Evolutionary conservation across 2,329 filamentous ascomycete genomes (phyloP).

Genomic region (Fusarium floridanum): DNA sequence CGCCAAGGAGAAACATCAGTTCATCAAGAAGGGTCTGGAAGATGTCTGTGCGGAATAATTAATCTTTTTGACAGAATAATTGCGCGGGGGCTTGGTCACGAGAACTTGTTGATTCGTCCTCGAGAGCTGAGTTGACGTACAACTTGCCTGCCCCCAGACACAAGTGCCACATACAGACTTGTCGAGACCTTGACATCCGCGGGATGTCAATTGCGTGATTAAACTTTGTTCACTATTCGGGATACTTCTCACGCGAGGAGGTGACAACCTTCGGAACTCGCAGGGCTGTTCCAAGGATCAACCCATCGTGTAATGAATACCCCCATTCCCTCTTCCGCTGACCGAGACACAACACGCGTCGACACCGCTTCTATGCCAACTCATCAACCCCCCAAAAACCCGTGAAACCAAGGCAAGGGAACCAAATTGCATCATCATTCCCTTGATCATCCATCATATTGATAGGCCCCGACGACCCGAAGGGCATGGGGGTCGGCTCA

Average conservation of each 20-base stretch:
- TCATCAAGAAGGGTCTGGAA: background rate
- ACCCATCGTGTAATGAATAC: background rate
- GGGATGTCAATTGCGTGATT: slow-evolving; percentile 41
- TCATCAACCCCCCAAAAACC: slow-evolving; percentile 9
- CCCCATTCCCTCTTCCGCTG: background rate
- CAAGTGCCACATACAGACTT: background rate
- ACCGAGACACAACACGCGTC: background rate
- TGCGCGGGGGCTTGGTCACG: background rate
- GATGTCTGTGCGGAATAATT: background rate
- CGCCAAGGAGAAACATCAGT: background rate
- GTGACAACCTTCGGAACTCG: slow-evolving; percentile 37
- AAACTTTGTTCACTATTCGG: slow-evolving; percentile 18
- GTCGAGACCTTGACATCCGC: slow-evolving; percentile 3
- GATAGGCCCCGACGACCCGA: slow-evolving; percentile 43
- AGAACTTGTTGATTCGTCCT: background rate
- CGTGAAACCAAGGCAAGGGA: background rate
- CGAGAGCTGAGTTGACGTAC: slow-evolving; percentile 2
- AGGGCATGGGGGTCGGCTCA: slow-evolving; percentile 33
- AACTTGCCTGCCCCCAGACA: slow-evolving; percentile 16
- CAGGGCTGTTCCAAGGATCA: slow-evolving; percentile 1
- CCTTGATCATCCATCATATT: slow-evolving; percentile 7
- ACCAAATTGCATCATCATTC: slow-evolving; percentile 32
- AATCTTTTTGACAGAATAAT: background rate
- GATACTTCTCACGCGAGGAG: slow-evolving; percentile 20
- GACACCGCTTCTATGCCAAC: slow-evolving; percentile 12